Evolutionary conservation across 139 green algal genomes (phyloP), one percentile per base, ranked within the genome.

Genomic region (Deuterostichococcus epilithicus): DNA sequence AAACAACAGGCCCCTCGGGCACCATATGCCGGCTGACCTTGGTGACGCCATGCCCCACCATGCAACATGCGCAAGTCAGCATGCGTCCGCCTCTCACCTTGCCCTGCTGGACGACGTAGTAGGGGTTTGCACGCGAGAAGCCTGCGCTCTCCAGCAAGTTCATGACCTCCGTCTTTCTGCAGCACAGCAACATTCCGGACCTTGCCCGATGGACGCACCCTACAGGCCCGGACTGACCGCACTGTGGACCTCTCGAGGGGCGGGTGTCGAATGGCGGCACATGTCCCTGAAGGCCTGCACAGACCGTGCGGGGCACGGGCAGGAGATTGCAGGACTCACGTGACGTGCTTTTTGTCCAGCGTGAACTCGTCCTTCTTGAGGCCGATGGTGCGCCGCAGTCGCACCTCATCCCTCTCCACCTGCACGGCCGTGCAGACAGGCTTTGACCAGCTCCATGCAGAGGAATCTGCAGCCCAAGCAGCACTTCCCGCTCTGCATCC

Each of bases 31-130:
- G n/a, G n/a, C n/a, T n/a, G n/a, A n/a, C n/a, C n/a, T n/a, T n/a
- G n/a, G n/a, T n/a, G n/a, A n/a, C n/a, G n/a, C n/a, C n/a, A n/a
- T n/a, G n/a, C n/a, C n/a, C n/a, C n/a, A n/a, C n/a, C n/a, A n/a
- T n/a, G n/a, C n/a, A n/a, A n/a, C n/a, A n/a, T n/a, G n/a, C n/a
- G n/a, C n/a, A n/a, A n/a, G n/a, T n/a, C n/a, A n/a, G n/a, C n/a
- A n/a, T n/a, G n/a, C n/a, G n/a, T n/a, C n/a, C n/a, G n/a, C n/a
- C n/a, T n/a, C n/a, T n/a, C 35, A 95, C 89, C 89, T 96, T 96
- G 67, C 95, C 96, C 86, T 99, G 96, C 86, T 99, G 95, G 66
- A 99, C 96, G 37, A 99, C 92, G 81, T 98, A 98, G 87, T 99
- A 99, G 1, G 96, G 96, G 84, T 99, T 99, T 66, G 94, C 90